Evolutionary conservation across 2,329 filamentous ascomycete species (phyloP), one percentile per base, ranked within the genome.

Genomic region (Talaromyces sp.): DNA sequence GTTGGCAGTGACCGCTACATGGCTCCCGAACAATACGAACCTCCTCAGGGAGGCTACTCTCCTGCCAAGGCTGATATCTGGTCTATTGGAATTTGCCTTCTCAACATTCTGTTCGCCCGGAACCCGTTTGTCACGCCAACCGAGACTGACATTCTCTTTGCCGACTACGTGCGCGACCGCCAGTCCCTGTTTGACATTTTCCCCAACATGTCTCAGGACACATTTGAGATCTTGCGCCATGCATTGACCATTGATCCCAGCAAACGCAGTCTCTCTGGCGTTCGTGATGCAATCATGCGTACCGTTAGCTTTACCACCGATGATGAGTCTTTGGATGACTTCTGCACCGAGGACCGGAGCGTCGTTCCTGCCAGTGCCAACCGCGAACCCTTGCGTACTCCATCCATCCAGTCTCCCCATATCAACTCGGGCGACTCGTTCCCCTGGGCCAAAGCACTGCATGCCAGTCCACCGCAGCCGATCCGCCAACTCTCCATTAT

Each of bases 1-100:
- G 95, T 99, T 54, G 95, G 95, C 67, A 98, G 95, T 74, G 95
- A 99, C 74, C 92, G 95, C 61, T 99, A 99, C 81, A 99, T 99
- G 95, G 93, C 95, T 61, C 95, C 95, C 5, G 95, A 99, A 78
- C 95, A 99, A 77, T 98, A 95, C 71, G 94, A 98, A 75, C 92
- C 93, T 59, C 87, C 88, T 68, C 89, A 88, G 65, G 87, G 85
- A 65, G 95, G 95, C 63, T 99, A 99, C 79, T 94, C 92, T 61
- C 93, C 95, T 54, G 91, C 91, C 53, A 87, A 95, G 78, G 95
- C 95, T 57, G 95, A 99, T 75, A 88, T 97, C 69, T 99, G 95
- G 95, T 92, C 95, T 61, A 90, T 99, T 72, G 95, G 95, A 65
- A 94, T 99, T 77, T 97, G 95, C 76, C 82, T 99, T 66, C 85